A percentile compares a stretch with the other conserved stretches of the same genome.
Conservation (phyloP, 1,284 basidiomycete species). For the Ustilago loliicola region DNA sequence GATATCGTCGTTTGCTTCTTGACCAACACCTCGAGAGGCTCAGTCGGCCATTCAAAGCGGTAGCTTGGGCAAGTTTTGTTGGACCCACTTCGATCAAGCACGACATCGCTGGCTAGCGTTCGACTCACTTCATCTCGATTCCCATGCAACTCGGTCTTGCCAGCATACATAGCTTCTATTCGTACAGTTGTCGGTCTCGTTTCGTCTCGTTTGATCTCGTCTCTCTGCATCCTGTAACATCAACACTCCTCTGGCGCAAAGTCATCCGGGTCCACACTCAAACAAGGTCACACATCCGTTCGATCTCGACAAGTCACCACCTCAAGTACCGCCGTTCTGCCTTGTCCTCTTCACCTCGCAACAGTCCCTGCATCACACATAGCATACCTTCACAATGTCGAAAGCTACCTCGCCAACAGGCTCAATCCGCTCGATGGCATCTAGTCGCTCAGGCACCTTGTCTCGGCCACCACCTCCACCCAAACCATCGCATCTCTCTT, state of each 20-base stretch:
- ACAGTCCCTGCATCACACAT: not conserved
- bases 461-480: constrained; percentile 54
- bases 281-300: no score
- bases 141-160: not conserved
- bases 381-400: constrained; percentile 10
- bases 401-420: constrained; percentile 20
- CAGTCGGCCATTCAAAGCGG: not conserved
- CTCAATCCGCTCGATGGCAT: constrained; percentile 27
- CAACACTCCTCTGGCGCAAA: not conserved
- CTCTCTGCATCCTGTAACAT: not conserved
- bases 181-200: not conserved
- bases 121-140: not conserved
- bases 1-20: not conserved
- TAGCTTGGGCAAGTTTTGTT: not conserved
- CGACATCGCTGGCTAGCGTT: not conserved
- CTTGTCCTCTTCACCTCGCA: not conserved
- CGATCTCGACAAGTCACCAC: not conserved
- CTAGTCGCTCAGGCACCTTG: constrained; percentile 31
- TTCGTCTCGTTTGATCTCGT: not conserved
- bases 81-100: no score
- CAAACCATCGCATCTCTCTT: constrained; percentile 59
- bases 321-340: not conserved
- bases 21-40: not conserved
- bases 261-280: no score
- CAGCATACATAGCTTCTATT: not conserved